Percentiles rank a stretch among this genome's conserved stretches.
These are phyloP conservation scores for Entomortierella lignicola DNA, from an alignment of 192 early-diverging fungal genomes.

Conservation along the genomic window DNA sequence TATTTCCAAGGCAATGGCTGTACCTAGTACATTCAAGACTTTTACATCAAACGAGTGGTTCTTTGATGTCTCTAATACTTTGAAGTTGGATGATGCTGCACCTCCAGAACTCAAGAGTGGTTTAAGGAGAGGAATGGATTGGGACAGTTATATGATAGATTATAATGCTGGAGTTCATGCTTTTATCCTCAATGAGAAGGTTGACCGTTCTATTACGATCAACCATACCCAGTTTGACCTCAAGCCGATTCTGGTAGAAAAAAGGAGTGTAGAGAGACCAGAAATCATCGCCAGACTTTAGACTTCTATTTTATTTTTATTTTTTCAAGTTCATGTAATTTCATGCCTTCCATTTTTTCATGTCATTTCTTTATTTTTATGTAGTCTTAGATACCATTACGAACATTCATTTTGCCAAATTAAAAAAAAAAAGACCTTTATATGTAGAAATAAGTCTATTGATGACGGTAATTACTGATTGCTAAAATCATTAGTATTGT, in stretches of 20 bases:
- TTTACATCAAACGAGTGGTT: constrained; percentile 37
- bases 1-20: constrained; percentile 42
- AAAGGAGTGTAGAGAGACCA: not conserved
- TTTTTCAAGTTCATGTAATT: too few relatives aligned
- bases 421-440: too few relatives aligned
- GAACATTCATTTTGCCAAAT: too few relatives aligned
- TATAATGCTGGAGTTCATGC: constrained; percentile 38
- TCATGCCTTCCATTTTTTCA: too few relatives aligned
- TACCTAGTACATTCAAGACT: constrained; percentile 44
- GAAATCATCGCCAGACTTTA: not conserved
- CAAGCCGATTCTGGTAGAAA: not conserved
- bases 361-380: too few relatives aligned
- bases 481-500: too few relatives aligned
- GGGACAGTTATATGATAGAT: constrained; percentile 47
- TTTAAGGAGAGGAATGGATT: constrained; percentile 40
- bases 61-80: constrained; percentile 42
- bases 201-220: constrained; percentile 22
- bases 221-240: constrained; percentile 1
- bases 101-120: constrained; percentile 34
- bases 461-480: too few relatives aligned
- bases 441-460: too few relatives aligned
- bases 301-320: too few relatives aligned
- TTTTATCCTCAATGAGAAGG: constrained; percentile 44
- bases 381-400: too few relatives aligned
- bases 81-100: constrained; percentile 37